Evolutionary conservation across 1,139 yeast species (phyloP).

Genomic region (Suhomyces atakaporum): DNA sequence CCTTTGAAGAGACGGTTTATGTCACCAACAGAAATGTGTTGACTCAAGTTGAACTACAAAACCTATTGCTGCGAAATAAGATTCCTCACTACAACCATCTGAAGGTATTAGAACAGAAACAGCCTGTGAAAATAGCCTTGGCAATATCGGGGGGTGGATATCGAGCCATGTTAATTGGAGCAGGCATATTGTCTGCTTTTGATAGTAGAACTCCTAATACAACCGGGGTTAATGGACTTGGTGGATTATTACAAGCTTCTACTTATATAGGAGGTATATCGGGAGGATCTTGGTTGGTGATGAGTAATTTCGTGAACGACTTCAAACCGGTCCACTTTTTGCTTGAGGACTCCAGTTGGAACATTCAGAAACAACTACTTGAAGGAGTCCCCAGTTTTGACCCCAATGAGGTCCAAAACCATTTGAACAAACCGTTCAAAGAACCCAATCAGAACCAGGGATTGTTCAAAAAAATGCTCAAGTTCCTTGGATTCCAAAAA

Average conservation of each 20-base stretch:
- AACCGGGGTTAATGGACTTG: conserved; percentile 26
- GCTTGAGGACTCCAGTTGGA: conserved; percentile 37
- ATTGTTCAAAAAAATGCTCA: conserved; percentile 13
- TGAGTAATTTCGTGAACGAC: conserved; percentile 52
- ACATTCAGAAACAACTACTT: conserved; percentile 49
- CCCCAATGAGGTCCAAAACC: conserved; percentile 18
- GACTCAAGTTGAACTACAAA: conserved; percentile 33
- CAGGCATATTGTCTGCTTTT: conserved; percentile 59
- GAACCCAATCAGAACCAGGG: conserved; percentile 7
- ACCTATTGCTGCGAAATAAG: conserved; percentile 35
- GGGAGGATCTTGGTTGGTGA: conserved; percentile 71
- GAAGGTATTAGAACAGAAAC: conserved; percentile 18
- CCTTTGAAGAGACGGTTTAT: conserved; percentile 39
- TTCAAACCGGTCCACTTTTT: conserved; percentile 42
- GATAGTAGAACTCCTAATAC: conserved; percentile 46
- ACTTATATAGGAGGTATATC: conserved; percentile 63
- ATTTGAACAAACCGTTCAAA: background rate
- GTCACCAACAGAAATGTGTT: conserved; percentile 32
- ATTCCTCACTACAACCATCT: conserved; percentile 42
- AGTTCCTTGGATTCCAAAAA: conserved; percentile 14
- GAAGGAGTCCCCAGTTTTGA: conserved; percentile 57
- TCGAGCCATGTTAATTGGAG: conserved; percentile 66
- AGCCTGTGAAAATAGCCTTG: conserved; percentile 48
- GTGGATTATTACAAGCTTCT: conserved; percentile 56
- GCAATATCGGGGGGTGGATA: conserved; percentile 78